Evolutionary conservation across 495 filamentous ascomycete genomes (phyloP), one percentile per base, ranked within the genome.

Genomic region (Neurospora tetrasperma): DNA sequence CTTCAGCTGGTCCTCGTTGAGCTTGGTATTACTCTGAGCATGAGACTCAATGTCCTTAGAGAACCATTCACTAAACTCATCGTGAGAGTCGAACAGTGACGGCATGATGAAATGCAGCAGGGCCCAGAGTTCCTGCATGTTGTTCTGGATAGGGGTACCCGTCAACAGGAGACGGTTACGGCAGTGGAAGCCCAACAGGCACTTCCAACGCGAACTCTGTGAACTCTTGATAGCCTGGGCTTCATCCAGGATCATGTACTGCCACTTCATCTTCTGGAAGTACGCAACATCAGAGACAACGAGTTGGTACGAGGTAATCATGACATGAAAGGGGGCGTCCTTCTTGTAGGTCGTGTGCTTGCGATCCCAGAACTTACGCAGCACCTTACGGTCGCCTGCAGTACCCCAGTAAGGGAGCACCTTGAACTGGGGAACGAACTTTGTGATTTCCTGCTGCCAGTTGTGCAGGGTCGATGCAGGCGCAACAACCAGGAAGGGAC

Each of bases 41-140:
- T 99, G 96, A 40, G 94, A 97, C 82, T 99, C 96, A 76, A 99
- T 99, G 77, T 99, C 96, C 80, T 98, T 98, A 42, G 96, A 98
- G 83, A 99, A 99, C 96, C 96, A 99, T 78, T 99, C 96, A 84
- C 94, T 97, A 81, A 99, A 99, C 80, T 99, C 96, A 79, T 99
- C 96, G 80, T 99, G 96, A 4, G 94, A 98, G 79, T 99, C 96
- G 82, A 99, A 99, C 31, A 99, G 85, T 46, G 92, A 96, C 14
- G 96, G 96, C 96, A 99, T 99, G 84, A 99, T 99, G 82, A 99
- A 99, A 86, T 99, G 96, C 43, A 99, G 85, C 74, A 99, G 84
- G 46, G 96, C 96, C 96, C 96, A 99, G 69, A 99, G 83, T 83
- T 99, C 96, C 81, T 99, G 96, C 96, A 99, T 99, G 85, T 98